Evolutionary conservation across 495 filamentous ascomycete genomes (phyloP), one percentile per base, ranked within the genome.

Genomic region (Podospora pseudopauciseta): DNA sequence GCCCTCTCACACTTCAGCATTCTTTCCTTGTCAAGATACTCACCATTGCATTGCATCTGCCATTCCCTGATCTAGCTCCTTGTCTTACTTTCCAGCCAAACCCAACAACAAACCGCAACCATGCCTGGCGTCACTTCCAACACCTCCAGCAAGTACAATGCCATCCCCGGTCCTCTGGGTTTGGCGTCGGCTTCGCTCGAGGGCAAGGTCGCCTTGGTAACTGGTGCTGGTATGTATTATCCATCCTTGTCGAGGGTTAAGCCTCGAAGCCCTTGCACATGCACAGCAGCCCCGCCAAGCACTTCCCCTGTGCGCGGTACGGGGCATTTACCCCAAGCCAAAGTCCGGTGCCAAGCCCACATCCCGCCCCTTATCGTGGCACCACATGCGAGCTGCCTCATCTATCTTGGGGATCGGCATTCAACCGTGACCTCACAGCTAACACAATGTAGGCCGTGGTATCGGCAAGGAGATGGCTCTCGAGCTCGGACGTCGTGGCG

Each of bases 401-500:
- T 39, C 34, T 39, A 0, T 49, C 39, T 49, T 11, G 39, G 39
- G 9, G 7, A 11, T 49, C 15, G 39, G 39, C 39, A 32, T 5
- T 32, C 30, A 32, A 16, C 23, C 23, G 18, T 49, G 39, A 18
- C 13, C 39, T 49, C 39, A 49, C 39, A 49, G 39, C 39, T 49
- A 26, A 30, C 53, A 20, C 58, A 66, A 56, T 16, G 78, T 84
- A 69, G 85, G 87, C 39, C 88, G 91, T 15, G 91, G 91, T 60
- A 93, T 96, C 74, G 92, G 92, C 28, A 81, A 85, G 19, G 90
- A 87, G 19, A 92, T 92, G 69, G 91, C 91, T 20, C 82, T 92
- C 3, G 91, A 94, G 76, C 86, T 96, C 55, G 92, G 86, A 69
- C 83, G 84, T 71, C 88, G 89, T 68, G 91, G 91, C n/a, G 89